Percentiles rank a stretch among this genome's conserved stretches.
These are phyloP conservation scores for Tetracladium setigerum DNA, from an alignment of 495 filamentous ascomycete species.

Conservation along the genomic window DNA sequence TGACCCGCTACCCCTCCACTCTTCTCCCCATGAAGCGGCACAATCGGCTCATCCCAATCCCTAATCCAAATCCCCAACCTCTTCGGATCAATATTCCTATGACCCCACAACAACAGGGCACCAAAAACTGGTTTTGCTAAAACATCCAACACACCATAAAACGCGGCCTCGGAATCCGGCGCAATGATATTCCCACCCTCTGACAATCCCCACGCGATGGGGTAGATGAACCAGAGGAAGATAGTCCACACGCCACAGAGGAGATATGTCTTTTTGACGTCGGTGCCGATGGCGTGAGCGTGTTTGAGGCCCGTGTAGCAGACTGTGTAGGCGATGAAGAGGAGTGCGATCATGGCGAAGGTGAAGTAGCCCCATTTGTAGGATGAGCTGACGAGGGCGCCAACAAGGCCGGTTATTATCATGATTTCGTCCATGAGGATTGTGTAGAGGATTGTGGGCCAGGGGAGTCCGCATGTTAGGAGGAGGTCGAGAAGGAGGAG, in stretches of 20 bases:
- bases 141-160: conserved; percentile 68
- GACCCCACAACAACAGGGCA: conserved; percentile 45
- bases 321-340: conserved; percentile 50
- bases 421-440: conserved; percentile 55
- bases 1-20: not conserved
- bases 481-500: conserved; percentile 52
- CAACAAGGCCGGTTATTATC: conserved; percentile 56
- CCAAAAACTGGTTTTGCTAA: conserved; percentile 50
- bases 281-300: conserved; percentile 48
- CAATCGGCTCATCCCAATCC: conserved; percentile 12
- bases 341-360: conserved; percentile 52
- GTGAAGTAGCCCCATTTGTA: conserved; percentile 69
- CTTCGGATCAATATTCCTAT: conserved; percentile 44
- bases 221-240: conserved; percentile 59
- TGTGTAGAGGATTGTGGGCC: conserved; percentile 55
- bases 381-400: conserved; percentile 44
- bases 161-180: conserved; percentile 54
- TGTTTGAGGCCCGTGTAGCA: conserved; percentile 43
- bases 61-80: conserved; percentile 35
- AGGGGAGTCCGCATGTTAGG: conserved; percentile 56
- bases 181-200: conserved; percentile 63
- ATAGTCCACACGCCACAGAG: conserved; percentile 42
- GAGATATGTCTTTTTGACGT: conserved; percentile 44
- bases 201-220: conserved; percentile 57
- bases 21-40: not conserved